A percentile compares a stretch with the other conserved stretches of the same genome.
These are phyloP conservation scores for Austropuccinia psidii DNA, from an alignment of 1,284 basidiomycete genomes.

Conservation along the genomic window DNA sequence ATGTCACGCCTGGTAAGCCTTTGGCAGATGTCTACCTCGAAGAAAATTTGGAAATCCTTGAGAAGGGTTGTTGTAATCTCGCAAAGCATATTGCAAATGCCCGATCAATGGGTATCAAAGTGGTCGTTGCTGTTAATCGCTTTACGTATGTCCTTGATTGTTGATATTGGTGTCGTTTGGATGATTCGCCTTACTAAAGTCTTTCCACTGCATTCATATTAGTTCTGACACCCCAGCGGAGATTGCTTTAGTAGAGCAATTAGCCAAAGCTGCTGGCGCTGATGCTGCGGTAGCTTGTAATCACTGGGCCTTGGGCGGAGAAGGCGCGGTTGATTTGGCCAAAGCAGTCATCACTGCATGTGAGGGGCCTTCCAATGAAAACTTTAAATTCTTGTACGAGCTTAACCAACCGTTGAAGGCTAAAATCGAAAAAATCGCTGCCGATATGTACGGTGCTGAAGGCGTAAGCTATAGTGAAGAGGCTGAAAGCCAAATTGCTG, in stretches of 20 bases:
- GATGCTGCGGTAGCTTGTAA: slow-evolving; percentile 91
- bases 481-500: slow-evolving; percentile 78
- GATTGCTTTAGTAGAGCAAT: slow-evolving; percentile 71
- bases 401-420: slow-evolving; percentile 71
- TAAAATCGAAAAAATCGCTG: slow-evolving; percentile 78
- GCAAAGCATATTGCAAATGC: slow-evolving; percentile 91
- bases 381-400: slow-evolving; percentile 76
- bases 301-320: slow-evolving; percentile 92
- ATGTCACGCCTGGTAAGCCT: slow-evolving; percentile 92
- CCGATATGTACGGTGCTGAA: slow-evolving; percentile 83
- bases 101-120: slow-evolving; percentile 92
- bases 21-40: slow-evolving; percentile 87
- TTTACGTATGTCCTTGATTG: slow-evolving; percentile 62
- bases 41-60: slow-evolving; percentile 83
- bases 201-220: slow-evolving; percentile 29
- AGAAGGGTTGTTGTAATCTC: slow-evolving; percentile 87
- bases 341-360: slow-evolving; percentile 77
- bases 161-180: slow-evolving; percentile 59
- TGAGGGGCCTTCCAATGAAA: slow-evolving; percentile 60
- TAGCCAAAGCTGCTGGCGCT: slow-evolving; percentile 76
- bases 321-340: slow-evolving; percentile 75
- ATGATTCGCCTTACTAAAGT: slow-evolving; percentile 90
- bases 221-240: slow-evolving; percentile 87
- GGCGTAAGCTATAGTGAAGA: slow-evolving; percentile 64
- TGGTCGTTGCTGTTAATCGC: slow-evolving; percentile 89